Evolutionary conservation across 495 filamentous ascomycete species (phyloP).

Genomic region (Oidiodendron maius): DNA sequence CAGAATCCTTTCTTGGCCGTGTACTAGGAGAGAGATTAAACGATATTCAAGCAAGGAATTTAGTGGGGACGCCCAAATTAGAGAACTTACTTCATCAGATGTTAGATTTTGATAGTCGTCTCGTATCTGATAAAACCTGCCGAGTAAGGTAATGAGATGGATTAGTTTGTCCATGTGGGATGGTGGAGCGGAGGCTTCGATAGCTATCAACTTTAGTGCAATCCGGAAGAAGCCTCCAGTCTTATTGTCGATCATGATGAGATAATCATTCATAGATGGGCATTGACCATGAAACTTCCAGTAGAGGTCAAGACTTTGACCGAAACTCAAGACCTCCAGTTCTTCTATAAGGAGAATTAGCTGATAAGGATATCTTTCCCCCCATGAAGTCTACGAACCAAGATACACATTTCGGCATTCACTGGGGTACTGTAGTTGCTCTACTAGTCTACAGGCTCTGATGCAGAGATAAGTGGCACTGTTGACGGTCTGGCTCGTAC

Average conservation of each 20-base stretch:
- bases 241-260: constrained; percentile 32
- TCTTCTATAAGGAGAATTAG: constrained; percentile 1
- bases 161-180: constrained; percentile 11
- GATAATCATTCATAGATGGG: constrained; percentile 28
- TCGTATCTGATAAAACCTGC: constrained; percentile 30
- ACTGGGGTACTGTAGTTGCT: not conserved
- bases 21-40: no score
- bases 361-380: not conserved
- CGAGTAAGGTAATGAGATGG: constrained; percentile 19
- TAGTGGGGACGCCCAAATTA: no score
- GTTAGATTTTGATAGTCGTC: constrained; percentile 35
- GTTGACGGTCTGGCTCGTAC: constrained; percentile 42
- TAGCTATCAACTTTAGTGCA: constrained; percentile 21
- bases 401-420: no score
- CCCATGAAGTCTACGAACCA: no score
- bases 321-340: constrained; percentile 22
- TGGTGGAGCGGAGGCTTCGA: not conserved
- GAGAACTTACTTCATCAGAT: no score
- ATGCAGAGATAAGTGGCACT: constrained; percentile 39
- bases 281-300: constrained; percentile 27
- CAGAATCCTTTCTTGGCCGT: no score
- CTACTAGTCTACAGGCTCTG: not conserved
- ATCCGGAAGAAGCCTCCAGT: constrained; percentile 33
- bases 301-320: constrained; percentile 32
- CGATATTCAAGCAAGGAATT: no score